phyloP scores from a whole-genome alignment of 805 yeast genomes.

The Grigorovia transvaalensis region DNA sequence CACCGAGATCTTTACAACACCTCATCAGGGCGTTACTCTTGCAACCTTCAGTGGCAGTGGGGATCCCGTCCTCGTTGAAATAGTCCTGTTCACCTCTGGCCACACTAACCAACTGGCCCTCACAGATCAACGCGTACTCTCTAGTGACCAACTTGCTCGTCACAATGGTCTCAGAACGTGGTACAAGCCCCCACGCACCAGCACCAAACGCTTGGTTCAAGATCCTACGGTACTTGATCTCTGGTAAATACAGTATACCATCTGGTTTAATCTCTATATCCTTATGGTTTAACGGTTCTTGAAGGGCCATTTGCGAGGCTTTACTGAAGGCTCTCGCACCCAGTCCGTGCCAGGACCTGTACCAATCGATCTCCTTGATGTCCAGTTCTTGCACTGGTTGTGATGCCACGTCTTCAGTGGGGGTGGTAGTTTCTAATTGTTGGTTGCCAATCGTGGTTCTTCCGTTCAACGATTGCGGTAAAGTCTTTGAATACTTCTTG shows the following conservation, averaged over 20 bases:
- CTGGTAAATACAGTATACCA: constrained; percentile 85
- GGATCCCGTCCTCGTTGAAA: constrained; percentile 73
- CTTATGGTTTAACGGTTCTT: constrained; percentile 48
- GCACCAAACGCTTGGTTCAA: constrained; percentile 91
- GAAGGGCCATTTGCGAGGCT: constrained; percentile 48
- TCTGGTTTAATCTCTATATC: constrained; percentile 95
- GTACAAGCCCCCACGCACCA: constrained; percentile 98
- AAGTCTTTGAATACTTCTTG: background rate
- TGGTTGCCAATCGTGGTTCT: background rate
- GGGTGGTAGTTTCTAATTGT: background rate
- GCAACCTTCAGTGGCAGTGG: constrained; percentile 96
- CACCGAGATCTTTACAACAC: constrained; percentile 93
- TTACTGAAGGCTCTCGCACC: constrained; percentile 68
- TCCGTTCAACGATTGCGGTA: background rate
- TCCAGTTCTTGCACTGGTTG: background rate
- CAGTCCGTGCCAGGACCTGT: constrained; percentile 76
- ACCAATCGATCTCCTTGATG: constrained; percentile 49
- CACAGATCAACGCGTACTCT: constrained; percentile 80
- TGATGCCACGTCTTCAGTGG: background rate
- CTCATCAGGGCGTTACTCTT: constrained; percentile 95
- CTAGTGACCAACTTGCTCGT: constrained; percentile 70
- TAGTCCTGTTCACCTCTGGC: constrained; percentile 96
- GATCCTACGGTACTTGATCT: constrained; percentile 86
- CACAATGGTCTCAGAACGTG: constrained; percentile 74
- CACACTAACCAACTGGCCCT: constrained; percentile 79